A percentile compares a stretch with the other conserved stretches of the same genome.
Conservation (phyloP, 2,329 filamentous ascomycete genomes). For the Aureobasidium uvarum region DNA sequence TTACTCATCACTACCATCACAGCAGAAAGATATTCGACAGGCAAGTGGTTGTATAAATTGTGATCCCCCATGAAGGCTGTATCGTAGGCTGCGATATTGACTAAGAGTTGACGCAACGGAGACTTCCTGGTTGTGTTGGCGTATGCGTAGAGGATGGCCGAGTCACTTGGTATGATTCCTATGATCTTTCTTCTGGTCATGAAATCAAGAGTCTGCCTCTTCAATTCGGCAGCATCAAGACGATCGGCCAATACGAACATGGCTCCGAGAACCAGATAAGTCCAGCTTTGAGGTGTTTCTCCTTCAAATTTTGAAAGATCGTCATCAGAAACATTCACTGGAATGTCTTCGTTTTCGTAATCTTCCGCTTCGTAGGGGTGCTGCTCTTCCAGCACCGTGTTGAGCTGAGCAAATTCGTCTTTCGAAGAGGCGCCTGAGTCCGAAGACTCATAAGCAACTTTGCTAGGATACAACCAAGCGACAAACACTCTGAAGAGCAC, state of each 20-base stretch:
- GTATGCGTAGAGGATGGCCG: background rate
- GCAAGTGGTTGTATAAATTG: background rate
- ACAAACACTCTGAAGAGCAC: background rate
- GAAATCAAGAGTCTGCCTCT: background rate
- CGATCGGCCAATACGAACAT: background rate
- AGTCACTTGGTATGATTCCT: background rate
- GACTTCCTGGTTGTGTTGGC: background rate
- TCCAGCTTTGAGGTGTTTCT: background rate
- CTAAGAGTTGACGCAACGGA: background rate
- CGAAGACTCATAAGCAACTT: background rate
- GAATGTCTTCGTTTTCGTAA: background rate
- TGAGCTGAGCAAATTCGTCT: background rate
- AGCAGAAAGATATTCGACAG: background rate
- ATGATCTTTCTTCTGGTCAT: background rate
- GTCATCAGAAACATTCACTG: too few relatives aligned
- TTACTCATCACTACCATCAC: background rate
- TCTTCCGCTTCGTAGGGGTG: background rate
- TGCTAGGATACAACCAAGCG: background rate
- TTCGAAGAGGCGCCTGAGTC: background rate
- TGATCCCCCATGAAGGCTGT: background rate
- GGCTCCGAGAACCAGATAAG: background rate
- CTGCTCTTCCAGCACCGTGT: background rate
- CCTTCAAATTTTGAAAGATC: background rate
- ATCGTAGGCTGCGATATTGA: background rate
- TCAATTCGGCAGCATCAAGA: background rate